Percentiles rank a stretch among this genome's conserved stretches.
phyloP scores from a whole-genome alignment of 768 basidiomycete species.

The Agaricus bisporus region DNA sequence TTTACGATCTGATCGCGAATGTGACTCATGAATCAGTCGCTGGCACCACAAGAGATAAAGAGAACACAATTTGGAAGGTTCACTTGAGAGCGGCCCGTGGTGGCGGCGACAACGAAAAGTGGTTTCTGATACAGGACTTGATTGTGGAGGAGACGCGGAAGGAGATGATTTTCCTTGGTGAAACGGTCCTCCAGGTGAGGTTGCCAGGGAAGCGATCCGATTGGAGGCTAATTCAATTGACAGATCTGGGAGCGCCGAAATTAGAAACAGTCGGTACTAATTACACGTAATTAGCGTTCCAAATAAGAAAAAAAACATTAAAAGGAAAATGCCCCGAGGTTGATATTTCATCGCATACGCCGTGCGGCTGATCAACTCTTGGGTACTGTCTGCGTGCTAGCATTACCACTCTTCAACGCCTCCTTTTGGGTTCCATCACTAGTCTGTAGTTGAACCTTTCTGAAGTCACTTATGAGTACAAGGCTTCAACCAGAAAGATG shows the following conservation, averaged over 20 bases:
- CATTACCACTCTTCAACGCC: not conserved
- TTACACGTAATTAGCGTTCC: too few species aligned
- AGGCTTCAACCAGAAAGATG: not conserved
- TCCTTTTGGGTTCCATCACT: not conserved
- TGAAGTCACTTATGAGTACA: slow-evolving; percentile 7
- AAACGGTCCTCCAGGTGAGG: slow-evolving; percentile 88
- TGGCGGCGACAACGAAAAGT: slow-evolving; percentile 81
- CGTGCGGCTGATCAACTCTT: not conserved
- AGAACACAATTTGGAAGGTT: slow-evolving; percentile 88
- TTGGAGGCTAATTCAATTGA: slow-evolving; percentile 9
- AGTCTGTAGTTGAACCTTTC: not conserved
- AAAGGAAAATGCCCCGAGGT: not conserved
- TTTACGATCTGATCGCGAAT: slow-evolving; percentile 95
- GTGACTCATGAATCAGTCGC: slow-evolving; percentile 93
- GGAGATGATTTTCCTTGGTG: slow-evolving; percentile 97
- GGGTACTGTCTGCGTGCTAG: not conserved
- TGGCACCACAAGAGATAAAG: slow-evolving; percentile 92
- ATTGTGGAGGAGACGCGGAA: slow-evolving; percentile 94
- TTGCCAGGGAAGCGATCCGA: slow-evolving; percentile 3
- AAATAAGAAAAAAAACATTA: slow-evolving; percentile 4
- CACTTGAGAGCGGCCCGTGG: slow-evolving; percentile 74
- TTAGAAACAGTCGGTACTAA: slow-evolving; percentile 11
- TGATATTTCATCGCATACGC: too few species aligned
- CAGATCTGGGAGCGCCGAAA: slow-evolving; percentile 63
- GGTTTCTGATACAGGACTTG: slow-evolving; percentile 95